Percentiles rank a stretch among this genome's conserved stretches.
phyloP scores from a whole-genome alignment of 2,329 filamentous ascomycete species.

The Neocatenulostroma microsporum region DNA sequence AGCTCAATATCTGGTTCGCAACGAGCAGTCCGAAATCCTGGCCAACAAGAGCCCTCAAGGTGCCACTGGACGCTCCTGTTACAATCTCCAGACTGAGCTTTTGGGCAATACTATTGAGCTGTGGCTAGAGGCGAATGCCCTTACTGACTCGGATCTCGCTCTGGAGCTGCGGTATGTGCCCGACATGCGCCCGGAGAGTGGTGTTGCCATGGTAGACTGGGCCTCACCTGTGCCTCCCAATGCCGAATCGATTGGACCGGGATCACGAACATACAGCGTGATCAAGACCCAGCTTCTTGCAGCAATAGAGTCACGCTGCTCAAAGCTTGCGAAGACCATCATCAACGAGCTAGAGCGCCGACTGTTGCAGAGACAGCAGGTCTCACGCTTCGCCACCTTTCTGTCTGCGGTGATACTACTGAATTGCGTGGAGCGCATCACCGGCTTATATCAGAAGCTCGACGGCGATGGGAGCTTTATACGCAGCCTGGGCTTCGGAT shows the following conservation, averaged over 20 bases:
- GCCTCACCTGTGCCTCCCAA: too few relatives aligned
- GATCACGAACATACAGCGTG: slow-evolving; percentile 32
- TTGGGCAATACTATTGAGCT: slow-evolving; percentile 47
- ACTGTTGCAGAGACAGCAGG: slow-evolving; percentile 51
- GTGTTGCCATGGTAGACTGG: too few relatives aligned
- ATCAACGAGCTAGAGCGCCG: slow-evolving; percentile 55
- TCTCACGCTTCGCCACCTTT: slow-evolving; percentile 52
- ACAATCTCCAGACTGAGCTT: slow-evolving; percentile 35
- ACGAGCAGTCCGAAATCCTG: slow-evolving; percentile 18
- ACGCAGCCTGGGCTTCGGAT: not conserved
- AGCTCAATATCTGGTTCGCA: slow-evolving; percentile 16
- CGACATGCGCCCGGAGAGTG: too few relatives aligned
- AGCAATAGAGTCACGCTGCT: slow-evolving; percentile 48
- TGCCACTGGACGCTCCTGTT: slow-evolving; percentile 13
- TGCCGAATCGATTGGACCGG: slow-evolving; percentile 16
- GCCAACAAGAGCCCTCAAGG: slow-evolving; percentile 1
- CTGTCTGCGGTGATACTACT: slow-evolving; percentile 52
- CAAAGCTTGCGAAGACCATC: slow-evolving; percentile 45
- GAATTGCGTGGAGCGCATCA: slow-evolving; percentile 53
- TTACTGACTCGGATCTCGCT: slow-evolving; percentile 39
- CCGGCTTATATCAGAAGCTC: slow-evolving; percentile 43
- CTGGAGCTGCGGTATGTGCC: slow-evolving; percentile 41
- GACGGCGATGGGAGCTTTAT: slow-evolving; percentile 7
- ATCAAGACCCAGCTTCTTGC: slow-evolving; percentile 49
- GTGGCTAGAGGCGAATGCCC: slow-evolving; percentile 49